Evolutionary conservation across 805 yeast species (phyloP), one percentile per base, ranked within the genome.

Genomic region (Alloascoidea africana): DNA sequence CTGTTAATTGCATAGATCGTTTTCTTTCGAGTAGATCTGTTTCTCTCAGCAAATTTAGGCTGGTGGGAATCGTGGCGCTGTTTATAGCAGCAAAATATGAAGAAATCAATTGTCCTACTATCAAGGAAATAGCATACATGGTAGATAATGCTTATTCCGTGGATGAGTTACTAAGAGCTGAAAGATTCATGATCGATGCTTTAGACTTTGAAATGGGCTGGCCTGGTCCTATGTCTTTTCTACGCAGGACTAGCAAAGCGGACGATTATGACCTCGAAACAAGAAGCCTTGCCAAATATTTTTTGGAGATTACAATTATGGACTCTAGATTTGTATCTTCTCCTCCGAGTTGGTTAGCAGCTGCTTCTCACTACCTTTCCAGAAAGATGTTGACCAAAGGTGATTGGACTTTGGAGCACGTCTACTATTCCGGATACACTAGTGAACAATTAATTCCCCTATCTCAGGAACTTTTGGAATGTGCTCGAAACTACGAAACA

Each of bases 191-290:
- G 80, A 76, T 81, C 48, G 82, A 77, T 49, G 80, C 79, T 18
- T 63, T 81, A 43, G 77, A 77, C 42, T 81, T 81, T 52, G 89
- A 81, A 53, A 73, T 81, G 73, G 89, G 89, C 13, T 81, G 85
- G 82, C 89, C 91, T 1, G 91, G 91, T 4, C 93, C 93, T 38
- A 78, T 81, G 86, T 77, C 87, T 13, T 81, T 80, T 48, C 61
- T 81, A 38, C 66, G 91, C 57, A 69, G 87, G 48, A 76, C 82
- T 2, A 73, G 84, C 41, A 81, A 81, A 55, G 89, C 91, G 3
- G 93, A 81, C 51, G 82, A 78, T 44, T 81, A 81, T 51, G 89
- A 81, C 51, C 74, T 73, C 52, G 89, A 80, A 51, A 76, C 82
- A 1, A 62, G 93, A 54, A 80, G 89, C 0, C 60, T 81, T 46